Conservation (phyloP, 2,329 filamentous ascomycete species). For the Septoria petroselini region DNA sequence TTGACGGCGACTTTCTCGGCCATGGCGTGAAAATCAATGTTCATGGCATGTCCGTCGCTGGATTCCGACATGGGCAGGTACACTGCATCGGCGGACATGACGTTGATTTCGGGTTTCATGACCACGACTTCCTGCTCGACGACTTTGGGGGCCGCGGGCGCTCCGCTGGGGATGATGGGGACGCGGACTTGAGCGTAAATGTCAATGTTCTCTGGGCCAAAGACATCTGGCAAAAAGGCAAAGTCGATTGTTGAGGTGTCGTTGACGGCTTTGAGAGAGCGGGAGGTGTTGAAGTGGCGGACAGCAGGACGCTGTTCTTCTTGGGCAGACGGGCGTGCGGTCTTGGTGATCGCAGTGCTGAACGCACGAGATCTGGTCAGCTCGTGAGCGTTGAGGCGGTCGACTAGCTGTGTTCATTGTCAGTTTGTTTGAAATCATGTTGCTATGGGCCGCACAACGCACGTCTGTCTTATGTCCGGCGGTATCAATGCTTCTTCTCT, state of each 20-base stretch:
- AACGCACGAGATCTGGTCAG: conserved; percentile 53
- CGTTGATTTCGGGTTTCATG: conserved; percentile 58
- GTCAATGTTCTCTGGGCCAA: conserved; percentile 21
- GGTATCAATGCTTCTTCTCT: conserved; percentile 48
- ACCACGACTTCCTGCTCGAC: conserved; percentile 37
- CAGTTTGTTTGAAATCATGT: background rate
- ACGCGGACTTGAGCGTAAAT: conserved; percentile 31
- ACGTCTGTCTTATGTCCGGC: conserved; percentile 52
- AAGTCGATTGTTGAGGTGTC: conserved; percentile 63
- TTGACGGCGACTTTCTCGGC: conserved; percentile 44
- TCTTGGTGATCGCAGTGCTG: conserved; percentile 48
- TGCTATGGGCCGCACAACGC: conserved; percentile 11
- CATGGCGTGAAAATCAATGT: conserved; percentile 57
- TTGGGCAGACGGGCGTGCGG: conserved; percentile 40
- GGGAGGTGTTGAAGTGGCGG: conserved; percentile 62
- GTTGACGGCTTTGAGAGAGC: conserved; percentile 54
- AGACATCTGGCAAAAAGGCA: conserved; percentile 54
- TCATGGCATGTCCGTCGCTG: conserved; percentile 54
- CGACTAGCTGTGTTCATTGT: conserved; percentile 44
- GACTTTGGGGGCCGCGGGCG: conserved; percentile 18
- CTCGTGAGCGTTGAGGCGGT: conserved; percentile 54
- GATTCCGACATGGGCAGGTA: conserved; percentile 58
- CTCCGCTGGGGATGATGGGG: conserved; percentile 32
- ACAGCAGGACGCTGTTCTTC: conserved; percentile 30
- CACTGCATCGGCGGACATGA: conserved; percentile 49